Percentiles rank a stretch among this genome's conserved stretches.
Evolutionary conservation across 163 green algal species (phyloP).

Genomic region (Scenedesmus sp.): DNA sequence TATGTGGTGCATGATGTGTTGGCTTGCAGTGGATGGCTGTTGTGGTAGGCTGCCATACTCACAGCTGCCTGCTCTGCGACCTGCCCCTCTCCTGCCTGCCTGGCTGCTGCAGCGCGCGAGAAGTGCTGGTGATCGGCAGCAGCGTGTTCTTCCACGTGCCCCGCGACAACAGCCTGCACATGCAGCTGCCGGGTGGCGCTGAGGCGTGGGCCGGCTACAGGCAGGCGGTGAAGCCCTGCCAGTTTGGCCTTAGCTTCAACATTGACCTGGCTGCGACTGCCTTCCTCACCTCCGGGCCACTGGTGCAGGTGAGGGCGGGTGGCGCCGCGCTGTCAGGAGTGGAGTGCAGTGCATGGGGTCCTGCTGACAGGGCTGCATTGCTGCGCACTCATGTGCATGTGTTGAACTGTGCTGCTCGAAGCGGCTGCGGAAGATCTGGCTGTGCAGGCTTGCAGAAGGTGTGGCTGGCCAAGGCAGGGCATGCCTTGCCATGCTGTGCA

Average conservation of each 20-base stretch:
- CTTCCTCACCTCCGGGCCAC: slow-evolving; percentile 39
- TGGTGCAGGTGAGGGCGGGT: slow-evolving; percentile 17
- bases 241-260: slow-evolving; percentile 53
- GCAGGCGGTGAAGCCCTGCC: slow-evolving; percentile 56
- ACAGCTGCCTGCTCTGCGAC: background rate
- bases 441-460: too few relatives aligned
- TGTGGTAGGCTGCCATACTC: too few relatives aligned
- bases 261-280: slow-evolving; percentile 55
- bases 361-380: background rate
- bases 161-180: slow-evolving; percentile 33
- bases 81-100: background rate
- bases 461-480: too few relatives aligned
- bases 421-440: too few relatives aligned
- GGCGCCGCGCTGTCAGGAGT: background rate
- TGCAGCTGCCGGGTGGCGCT: slow-evolving; percentile 36
- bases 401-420: too few relatives aligned
- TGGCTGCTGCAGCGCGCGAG: slow-evolving; percentile 42
- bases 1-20: background rate
- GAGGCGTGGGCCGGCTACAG: slow-evolving; percentile 58
- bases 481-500: too few relatives aligned
- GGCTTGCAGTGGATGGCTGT: too few relatives aligned
- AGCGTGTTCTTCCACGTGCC: slow-evolving; percentile 55
- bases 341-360: background rate
- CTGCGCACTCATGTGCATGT: background rate
- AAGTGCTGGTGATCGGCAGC: slow-evolving; percentile 44